Evolutionary conservation across 2,329 filamentous ascomycete species (phyloP), one percentile per base, ranked within the genome.

Genomic region (Phyllosticta citrichinensis): DNA sequence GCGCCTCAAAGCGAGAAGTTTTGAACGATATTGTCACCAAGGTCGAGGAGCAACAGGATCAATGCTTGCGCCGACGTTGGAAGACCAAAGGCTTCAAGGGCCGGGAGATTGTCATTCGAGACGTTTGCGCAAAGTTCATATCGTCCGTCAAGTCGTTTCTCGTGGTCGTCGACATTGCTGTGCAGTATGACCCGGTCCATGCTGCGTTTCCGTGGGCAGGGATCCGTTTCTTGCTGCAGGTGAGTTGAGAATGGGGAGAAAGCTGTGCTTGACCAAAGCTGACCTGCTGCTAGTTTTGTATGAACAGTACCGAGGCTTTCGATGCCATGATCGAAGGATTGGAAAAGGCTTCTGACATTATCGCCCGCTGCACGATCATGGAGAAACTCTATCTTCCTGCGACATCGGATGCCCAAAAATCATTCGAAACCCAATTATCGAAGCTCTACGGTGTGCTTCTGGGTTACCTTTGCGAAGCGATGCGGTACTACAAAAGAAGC

Each of bases 151-250:
- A 68, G 47, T 58, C 59, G 20, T 68, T 69, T 62, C 67, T 62
- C 56, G 52, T 50, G 11, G 61, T 69, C 24, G 66, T 67, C 2
- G 65, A 71, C 63, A 61, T 68, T 17, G 64, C 65, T 4, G 58
- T 67, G 5, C 64, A 67, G 27, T 66, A 63, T 57, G 65, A 69
- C 47, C 68, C 69, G 2, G 63, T 64, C 4, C 67, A 69, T 62
- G 66, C 67, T 17, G 65, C 62, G 19, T 58, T 70, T 24, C 68
- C 65, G 2, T 71, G 65, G 66, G 65, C 66, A 17, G 64, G 64
- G 10, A 56, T 69, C 24, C 64, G 68, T 8, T 60, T 69, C 55
- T 60, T 71, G 19, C 64, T 70, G 8, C 63, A 67, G 50, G 69
- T 67, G 62, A 33, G 62, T 51, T 25, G 14, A 30, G 9, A 30